Base-by-base conservation (phyloP, 352 stramenopile genomes). In the Pythium oligandrum region DNA sequence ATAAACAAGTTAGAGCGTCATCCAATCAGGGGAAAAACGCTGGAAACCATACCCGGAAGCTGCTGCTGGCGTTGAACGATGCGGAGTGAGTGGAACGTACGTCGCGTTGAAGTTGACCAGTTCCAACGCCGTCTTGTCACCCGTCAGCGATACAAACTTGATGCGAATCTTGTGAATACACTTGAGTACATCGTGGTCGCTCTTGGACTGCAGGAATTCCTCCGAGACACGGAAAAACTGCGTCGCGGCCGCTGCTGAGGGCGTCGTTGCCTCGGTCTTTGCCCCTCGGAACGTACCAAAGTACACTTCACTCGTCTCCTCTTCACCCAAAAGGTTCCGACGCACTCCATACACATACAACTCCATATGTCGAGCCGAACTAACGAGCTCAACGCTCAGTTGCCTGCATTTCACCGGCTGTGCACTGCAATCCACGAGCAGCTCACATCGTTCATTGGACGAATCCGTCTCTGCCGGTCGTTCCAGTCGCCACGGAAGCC, bases 61-160 rank as follows among this genome's bases (percentile, higher is more conserved):
- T 36, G 40, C 30, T 4, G 32, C 31, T 33, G 2, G 30, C 9
- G 26, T 26, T 26, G 17, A 0, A 0, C 17, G 17, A 0, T 26
- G 17, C 0, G 17, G 17, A 26, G 17, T 26, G 17, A 26, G 17
- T 26, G 17, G 17, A 26, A 26, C 17, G 17, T 26, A 26, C 17
- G 17, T 26, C 17, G 17, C 17, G 17, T 26, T 26, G 17, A 26
- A 26, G 9, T 59, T 40, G 4, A 69, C 59, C 40, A 92, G 44
- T 3, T 66, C 39, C 31, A 88, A 39, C 31, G 48, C 51, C 38
- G 32, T 63, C 44, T 92, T 92, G 42, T 88, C 68, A 0, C 73
- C 77, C 2, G 67, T 74, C 4, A 92, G 60, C 2, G 78, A 90
- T 44, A 90, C 75, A 49, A 92, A 92, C 54, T 88, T 88, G 63